Conservation (phyloP, 805 yeast species). For the Maudiozyma turicensis region DNA sequence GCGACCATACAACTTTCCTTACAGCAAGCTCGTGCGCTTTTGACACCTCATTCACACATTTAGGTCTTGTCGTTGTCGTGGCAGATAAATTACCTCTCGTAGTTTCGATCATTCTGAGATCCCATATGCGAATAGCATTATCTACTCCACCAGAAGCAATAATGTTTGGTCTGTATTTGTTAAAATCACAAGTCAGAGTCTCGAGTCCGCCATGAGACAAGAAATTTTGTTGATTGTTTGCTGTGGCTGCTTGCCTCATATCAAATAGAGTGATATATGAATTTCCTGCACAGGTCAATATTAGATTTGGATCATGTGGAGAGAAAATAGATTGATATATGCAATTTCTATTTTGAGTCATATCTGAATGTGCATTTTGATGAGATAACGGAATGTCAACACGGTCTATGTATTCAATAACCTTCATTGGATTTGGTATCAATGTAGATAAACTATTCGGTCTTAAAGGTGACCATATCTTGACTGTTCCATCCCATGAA, state of each 20-base stretch:
- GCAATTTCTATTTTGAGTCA: slow-evolving; percentile 41
- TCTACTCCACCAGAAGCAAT: slow-evolving; percentile 92
- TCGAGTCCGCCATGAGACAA: slow-evolving; percentile 77
- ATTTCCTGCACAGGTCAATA: slow-evolving; percentile 63
- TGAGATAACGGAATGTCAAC: slow-evolving; percentile 27
- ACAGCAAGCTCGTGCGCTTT: slow-evolving; percentile 85
- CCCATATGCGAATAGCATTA: slow-evolving; percentile 78
- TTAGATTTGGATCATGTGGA: slow-evolving; percentile 68
- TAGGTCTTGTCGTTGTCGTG: not conserved
- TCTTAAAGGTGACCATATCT: slow-evolving; percentile 65
- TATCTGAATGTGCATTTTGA: slow-evolving; percentile 17
- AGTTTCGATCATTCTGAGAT: slow-evolving; percentile 47
- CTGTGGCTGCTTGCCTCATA: slow-evolving; percentile 53
- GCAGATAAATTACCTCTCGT: not conserved
- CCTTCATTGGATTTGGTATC: slow-evolving; percentile 26
- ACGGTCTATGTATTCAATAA: slow-evolving; percentile 12
- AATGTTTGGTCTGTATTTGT: slow-evolving; percentile 71
- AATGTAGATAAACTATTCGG: slow-evolving; percentile 49
- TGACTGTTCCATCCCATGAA: slow-evolving; percentile 89
- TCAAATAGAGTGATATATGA: slow-evolving; percentile 80
- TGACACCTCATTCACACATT: slow-evolving; percentile 61
- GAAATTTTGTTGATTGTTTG: slow-evolving; percentile 37
- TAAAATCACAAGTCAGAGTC: slow-evolving; percentile 75
- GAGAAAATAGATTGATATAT: slow-evolving; percentile 74
- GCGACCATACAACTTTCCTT: slow-evolving; percentile 77